These are phyloP conservation scores for Penicillium concentricum DNA, from an alignment of 2,329 filamentous ascomycete species.

Conservation along the genomic window DNA sequence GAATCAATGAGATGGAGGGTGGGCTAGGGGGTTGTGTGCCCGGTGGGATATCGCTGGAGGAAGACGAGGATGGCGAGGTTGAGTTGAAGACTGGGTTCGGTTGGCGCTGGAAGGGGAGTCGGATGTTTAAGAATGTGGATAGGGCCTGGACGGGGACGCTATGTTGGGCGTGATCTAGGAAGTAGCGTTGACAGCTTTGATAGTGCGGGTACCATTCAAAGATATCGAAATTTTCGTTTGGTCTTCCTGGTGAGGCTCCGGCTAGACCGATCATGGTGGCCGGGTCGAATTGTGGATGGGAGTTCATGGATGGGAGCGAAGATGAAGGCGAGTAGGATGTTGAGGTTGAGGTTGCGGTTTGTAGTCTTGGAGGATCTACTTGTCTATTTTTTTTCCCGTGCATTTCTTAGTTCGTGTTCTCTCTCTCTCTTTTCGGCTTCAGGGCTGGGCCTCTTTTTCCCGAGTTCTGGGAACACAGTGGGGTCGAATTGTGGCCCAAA, in stretches of 20 bases:
- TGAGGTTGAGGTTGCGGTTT: conserved; percentile 20
- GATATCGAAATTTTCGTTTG: conserved; percentile 58
- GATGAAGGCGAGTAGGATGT: conserved; percentile 13
- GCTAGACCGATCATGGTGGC: conserved; percentile 39
- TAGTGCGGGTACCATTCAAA: conserved; percentile 92
- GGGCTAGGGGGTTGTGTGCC: conserved; percentile 37
- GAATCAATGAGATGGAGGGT: conserved; percentile 67
- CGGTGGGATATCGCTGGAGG: conserved; percentile 45
- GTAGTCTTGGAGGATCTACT: conserved; percentile 11
- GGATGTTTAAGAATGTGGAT: conserved; percentile 88
- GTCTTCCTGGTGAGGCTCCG: conserved; percentile 36
- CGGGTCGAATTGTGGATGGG: conserved; percentile 36
- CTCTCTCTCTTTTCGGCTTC: neutral
- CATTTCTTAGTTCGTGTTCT: conserved; percentile 5
- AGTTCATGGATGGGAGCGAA: conserved; percentile 27
- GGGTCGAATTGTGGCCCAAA: conserved; percentile 6
- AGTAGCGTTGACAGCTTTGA: conserved; percentile 85
- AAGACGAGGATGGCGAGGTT: conserved; percentile 32
- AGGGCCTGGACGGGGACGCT: conserved; percentile 79
- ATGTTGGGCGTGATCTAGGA: conserved; percentile 87
- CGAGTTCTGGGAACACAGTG: conserved; percentile 4
- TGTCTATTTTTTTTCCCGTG: neutral
- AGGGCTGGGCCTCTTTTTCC: conserved; percentile 4
- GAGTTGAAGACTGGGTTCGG: conserved; percentile 49
- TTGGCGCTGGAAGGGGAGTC: conserved; percentile 76